Percentiles rank a stretch among this genome's conserved stretches.
These are phyloP conservation scores for Alternaria metachromatica DNA, from an alignment of 2,329 filamentous ascomycete genomes.

Conservation along the genomic window DNA sequence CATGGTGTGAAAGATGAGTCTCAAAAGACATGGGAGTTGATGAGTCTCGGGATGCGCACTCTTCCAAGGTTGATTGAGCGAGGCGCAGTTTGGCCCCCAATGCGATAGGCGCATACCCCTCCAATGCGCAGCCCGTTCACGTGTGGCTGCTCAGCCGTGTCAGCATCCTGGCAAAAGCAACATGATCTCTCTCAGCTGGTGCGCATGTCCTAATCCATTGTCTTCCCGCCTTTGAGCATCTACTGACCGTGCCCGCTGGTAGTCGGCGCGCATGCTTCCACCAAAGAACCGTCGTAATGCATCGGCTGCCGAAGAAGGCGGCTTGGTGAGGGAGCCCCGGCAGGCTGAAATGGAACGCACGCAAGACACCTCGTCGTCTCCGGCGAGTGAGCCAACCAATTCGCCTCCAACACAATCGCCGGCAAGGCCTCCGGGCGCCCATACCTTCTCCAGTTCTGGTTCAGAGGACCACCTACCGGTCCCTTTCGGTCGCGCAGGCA, in stretches of 20 bases:
- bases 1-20: not conserved
- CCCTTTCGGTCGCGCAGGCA: not conserved
- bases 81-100: not conserved
- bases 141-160: not conserved
- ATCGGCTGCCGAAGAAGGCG: not conserved
- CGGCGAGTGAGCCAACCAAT: not conserved
- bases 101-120: not conserved
- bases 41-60: not conserved
- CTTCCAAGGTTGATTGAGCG: not conserved
- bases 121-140: not conserved
- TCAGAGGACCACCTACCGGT: not conserved
- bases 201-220: not conserved
- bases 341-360: not conserved
- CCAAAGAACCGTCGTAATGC: not conserved
- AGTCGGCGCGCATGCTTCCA: not conserved
- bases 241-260: not conserved
- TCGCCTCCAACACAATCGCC: fast-evolving
- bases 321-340: not conserved
- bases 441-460: not conserved
- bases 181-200: not conserved
- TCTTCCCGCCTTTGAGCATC: not conserved
- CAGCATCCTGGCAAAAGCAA: not conserved
- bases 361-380: not conserved
- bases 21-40: not conserved
- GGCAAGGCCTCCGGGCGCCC: not conserved